phyloP scores from a whole-genome alignment of 2,329 filamentous ascomycete genomes.

The Talaromyces sp. region DNA sequence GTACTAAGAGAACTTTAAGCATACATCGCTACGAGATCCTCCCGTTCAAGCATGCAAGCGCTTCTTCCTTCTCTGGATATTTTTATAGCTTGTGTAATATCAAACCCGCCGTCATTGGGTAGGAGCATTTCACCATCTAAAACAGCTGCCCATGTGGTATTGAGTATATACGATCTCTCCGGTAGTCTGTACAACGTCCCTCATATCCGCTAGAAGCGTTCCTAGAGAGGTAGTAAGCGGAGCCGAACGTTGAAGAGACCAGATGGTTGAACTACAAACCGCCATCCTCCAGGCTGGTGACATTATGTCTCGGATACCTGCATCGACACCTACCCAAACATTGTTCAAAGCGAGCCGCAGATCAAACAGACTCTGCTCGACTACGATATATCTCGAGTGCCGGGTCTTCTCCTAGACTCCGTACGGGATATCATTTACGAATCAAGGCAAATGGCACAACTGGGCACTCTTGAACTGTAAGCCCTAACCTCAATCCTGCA shows the following conservation, averaged over 20 bases:
- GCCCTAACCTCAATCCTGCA: background rate
- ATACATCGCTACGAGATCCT: too few species aligned
- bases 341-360: background rate
- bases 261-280: background rate
- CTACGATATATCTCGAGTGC: background rate
- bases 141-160: background rate
- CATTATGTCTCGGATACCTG: background rate
- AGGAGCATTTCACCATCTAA: background rate
- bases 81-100: background rate
- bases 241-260: background rate
- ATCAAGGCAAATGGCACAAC: background rate
- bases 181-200: background rate
- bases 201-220: background rate
- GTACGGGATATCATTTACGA: too few species aligned
- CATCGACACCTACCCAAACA: background rate
- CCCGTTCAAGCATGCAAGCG: too few species aligned
- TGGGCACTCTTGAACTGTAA: background rate
- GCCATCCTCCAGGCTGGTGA: background rate
- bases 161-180: background rate
- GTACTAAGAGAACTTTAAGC: too few species aligned
- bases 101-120: background rate
- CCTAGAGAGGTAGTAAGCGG: background rate
- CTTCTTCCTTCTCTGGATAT: too few species aligned
- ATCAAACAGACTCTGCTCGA: background rate
- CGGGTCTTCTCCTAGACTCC: background rate